Base-by-base conservation (phyloP, 805 yeast genomes). In the Yueomyces sp. region DNA sequence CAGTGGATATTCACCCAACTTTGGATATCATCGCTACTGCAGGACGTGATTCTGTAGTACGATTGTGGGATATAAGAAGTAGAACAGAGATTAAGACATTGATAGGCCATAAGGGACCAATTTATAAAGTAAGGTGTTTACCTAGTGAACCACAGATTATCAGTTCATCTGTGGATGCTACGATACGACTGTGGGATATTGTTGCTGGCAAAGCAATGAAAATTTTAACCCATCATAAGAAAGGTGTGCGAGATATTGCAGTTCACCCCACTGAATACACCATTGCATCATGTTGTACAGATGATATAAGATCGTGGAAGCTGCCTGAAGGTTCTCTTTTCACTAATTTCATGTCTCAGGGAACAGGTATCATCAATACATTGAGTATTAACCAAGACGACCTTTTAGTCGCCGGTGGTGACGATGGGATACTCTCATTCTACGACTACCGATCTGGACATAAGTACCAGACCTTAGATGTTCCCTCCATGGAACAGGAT, bases 41-140 rank as follows among this genome's bases (percentile, higher is more conserved):
- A 4, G 94, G 96, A 26, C 67, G 95, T 46, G 99, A 92, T 60
- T 72, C 85, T 4, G 81, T 85, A 0, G 81, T 87, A 0, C 68
- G 94, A 43, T 81, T 87, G 4, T 92, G 99, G 99, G 99, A 92
- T 61, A 80, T 92, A 44, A 70, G 98, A 46, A 76, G 94, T 0
- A 68, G 86, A 40, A 63, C 73, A 2, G 79, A 88, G 12, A 80
- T 84, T 1, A 80, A 81, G 71, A 82, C 82, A 0, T 65, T 92
- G 36, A 67, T 79, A 2, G 97, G 97, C 0, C 98, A 92, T 61
- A 73, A 77, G 48, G 73, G 76, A 37, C 81, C 92, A 12, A 75
- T 92, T 4, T 80, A 81, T 44, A 69, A 79, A 41, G 81, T 92
- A 1, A 67, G 66, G 36, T 69, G 86, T 44, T 79, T 82, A 42